These are phyloP conservation scores for Polychytrium aggregatum DNA, from an alignment of 192 early-diverging fungal species.

Conservation along the genomic window DNA sequence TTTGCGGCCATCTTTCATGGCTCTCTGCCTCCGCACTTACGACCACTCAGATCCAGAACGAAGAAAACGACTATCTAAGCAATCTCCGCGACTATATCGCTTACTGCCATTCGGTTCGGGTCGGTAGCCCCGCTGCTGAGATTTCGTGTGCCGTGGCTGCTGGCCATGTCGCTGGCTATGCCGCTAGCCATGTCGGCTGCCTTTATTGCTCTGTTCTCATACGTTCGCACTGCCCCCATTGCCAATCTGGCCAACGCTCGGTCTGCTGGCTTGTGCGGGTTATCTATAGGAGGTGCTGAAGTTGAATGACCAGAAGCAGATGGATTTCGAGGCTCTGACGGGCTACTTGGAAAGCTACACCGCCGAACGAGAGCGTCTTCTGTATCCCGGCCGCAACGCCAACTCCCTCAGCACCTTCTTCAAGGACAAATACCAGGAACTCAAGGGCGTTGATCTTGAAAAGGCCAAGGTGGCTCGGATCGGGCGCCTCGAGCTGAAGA, in stretches of 20 bases:
- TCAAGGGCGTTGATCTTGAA: slow-evolving; percentile 78
- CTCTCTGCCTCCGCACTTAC: neutral
- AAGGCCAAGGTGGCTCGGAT: slow-evolving; percentile 69
- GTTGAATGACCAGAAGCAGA: slow-evolving; percentile 86
- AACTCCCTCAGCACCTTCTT: slow-evolving; percentile 63
- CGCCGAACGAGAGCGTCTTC: slow-evolving; percentile 60
- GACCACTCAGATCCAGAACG: slow-evolving; percentile 19
- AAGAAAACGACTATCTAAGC: slow-evolving; percentile 62
- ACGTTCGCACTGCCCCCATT: too few species aligned
- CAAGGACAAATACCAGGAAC: slow-evolving; percentile 77
- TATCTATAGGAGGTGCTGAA: slow-evolving; percentile 54
- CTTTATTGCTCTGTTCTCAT: too few species aligned
- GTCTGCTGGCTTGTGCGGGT: neutral
- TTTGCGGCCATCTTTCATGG: too few species aligned
- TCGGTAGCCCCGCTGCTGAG: too few species aligned
- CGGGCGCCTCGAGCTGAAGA: slow-evolving; percentile 55
- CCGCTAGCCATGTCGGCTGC: too few species aligned
- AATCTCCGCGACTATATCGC: slow-evolving; percentile 77
- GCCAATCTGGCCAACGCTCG: too few species aligned
- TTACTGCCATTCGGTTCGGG: slow-evolving; percentile 68
- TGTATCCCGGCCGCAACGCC: slow-evolving; percentile 51
- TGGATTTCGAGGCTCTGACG: slow-evolving; percentile 84
- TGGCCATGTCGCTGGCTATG: too few species aligned
- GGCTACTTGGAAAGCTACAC: slow-evolving; percentile 61
- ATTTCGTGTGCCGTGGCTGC: neutral